Base-by-base conservation (phyloP, 371 early-diverging fungal species). In the Zychaea mexicana region DNA sequence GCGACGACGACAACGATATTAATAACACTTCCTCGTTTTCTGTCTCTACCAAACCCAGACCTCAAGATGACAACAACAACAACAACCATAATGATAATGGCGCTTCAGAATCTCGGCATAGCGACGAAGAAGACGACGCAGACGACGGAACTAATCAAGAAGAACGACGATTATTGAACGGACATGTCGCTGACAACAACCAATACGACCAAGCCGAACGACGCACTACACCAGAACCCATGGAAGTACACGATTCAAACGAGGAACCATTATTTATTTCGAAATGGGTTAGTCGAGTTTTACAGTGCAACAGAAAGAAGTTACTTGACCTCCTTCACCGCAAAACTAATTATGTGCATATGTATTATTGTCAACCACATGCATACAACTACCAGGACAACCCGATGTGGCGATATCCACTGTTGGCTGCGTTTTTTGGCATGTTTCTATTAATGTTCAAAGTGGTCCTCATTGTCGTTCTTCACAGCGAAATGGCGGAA, bases 361-460 rank as follows among this genome's bases (percentile, higher is more conserved):
- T n/a, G n/a, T n/a, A n/a, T n/a, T n/a, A n/a, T n/a, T n/a, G n/a
- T n/a, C n/a, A n/a, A 36, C 38, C 38, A 36, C 38, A 9, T 36
- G 15, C 15, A 9, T 36, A 7, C 9, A 36, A 15, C 15, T 9
- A 36, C 7, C 32, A 63, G 64, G 64, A 63, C 15, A 56, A 57
- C 19, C 62, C 62, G 24, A 38, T 62, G 26, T 63, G 55, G 49
- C 64, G 64, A 45, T 63, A 57, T 31, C 42, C 32, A 15, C 12
- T 63, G 2, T 22, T 63, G 17, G 64, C 57, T 7, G 30, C 33
- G 3, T 42, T 39, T 24, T 39, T 63, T 3, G 57, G 17, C 32
- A 22, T 63, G 64, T 47, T 63, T 26, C 68, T 72, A 27, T 31
- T 78, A 31, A 9, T 72, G 15, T 70, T 72, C 52, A 72, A 61